A percentile compares a stretch with the other conserved stretches of the same genome.
Conservation (phyloP, 192 early-diverging fungal species). For the Backusella australiensis region DNA sequence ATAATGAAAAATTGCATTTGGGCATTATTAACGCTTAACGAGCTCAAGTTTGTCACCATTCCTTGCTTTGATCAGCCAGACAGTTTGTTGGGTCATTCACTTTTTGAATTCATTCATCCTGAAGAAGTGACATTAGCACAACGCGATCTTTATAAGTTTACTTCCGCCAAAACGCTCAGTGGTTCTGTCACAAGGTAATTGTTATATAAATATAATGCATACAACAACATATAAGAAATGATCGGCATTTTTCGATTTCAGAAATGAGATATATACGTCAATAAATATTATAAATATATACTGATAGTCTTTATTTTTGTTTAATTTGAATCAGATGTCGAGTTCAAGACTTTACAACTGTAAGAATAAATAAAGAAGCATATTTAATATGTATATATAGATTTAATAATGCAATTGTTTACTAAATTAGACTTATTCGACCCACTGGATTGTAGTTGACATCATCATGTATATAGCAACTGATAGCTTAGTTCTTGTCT, state of each 20-base stretch:
- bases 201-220: not conserved
- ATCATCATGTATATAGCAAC: constrained; percentile 36
- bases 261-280: not conserved
- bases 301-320: not conserved
- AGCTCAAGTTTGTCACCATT: constrained; percentile 18
- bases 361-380: constrained; percentile 1
- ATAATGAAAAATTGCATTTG: constrained; percentile 20
- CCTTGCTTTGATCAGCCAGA: constrained; percentile 12
- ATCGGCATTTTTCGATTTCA: not conserved
- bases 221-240: not conserved
- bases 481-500: constrained; percentile 20
- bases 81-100: not conserved
- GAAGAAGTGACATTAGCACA: constrained; percentile 23
- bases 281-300: not conserved
- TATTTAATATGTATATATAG: not conserved
- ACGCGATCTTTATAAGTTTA: constrained; percentile 23
- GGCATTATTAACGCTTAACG: constrained; percentile 13
- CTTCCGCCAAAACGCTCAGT: not conserved
- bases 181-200: constrained; percentile 27
- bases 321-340: constrained; percentile 15
- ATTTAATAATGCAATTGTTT: constrained; percentile 4
- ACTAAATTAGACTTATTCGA: not conserved
- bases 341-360: constrained; percentile 6
- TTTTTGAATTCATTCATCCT: constrained; percentile 29
- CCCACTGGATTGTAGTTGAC: constrained; percentile 29